phyloP scores from a whole-genome alignment of 2,329 filamentous ascomycete species.

The Xylariaceae sp. region DNA sequence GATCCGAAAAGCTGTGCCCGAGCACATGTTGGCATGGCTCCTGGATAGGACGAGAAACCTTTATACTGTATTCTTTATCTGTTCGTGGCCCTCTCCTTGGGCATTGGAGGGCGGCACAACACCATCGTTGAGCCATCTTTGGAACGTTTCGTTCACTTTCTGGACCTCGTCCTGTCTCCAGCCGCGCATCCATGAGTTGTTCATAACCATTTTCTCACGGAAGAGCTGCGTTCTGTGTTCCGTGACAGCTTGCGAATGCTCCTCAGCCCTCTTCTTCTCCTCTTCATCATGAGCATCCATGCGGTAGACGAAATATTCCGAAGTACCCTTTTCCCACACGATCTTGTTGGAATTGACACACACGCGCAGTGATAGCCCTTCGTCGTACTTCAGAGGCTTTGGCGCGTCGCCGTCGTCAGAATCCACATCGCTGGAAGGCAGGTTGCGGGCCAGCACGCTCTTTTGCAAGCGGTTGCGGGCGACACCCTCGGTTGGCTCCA shows the following conservation, averaged over 20 bases:
- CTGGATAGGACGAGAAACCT: background rate
- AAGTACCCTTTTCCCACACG: slow-evolving; percentile 66
- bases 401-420: slow-evolving; percentile 60
- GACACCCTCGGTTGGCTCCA: slow-evolving; percentile 82
- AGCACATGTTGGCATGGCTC: background rate
- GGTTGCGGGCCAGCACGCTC: slow-evolving; percentile 66
- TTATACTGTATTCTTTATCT: slow-evolving; percentile 10
- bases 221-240: slow-evolving; percentile 67
- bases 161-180: slow-evolving; percentile 73
- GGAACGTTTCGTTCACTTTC: slow-evolving; percentile 64
- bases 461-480: slow-evolving; percentile 60
- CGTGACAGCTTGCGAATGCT: slow-evolving; percentile 49
- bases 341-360: slow-evolving; percentile 76
- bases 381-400: slow-evolving; percentile 58
- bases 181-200: slow-evolving; percentile 75
- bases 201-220: slow-evolving; percentile 76
- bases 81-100: slow-evolving; percentile 23
- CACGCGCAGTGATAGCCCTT: slow-evolving; percentile 68
- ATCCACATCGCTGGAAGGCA: slow-evolving; percentile 58
- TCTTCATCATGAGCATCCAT: slow-evolving; percentile 64
- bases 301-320: slow-evolving; percentile 69
- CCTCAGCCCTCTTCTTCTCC: slow-evolving; percentile 57
- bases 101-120: slow-evolving; percentile 36
- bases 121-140: slow-evolving; percentile 51
- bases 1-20: background rate